Conservation (phyloP, 441 rosid species). For the Pelargonium australe region DNA sequence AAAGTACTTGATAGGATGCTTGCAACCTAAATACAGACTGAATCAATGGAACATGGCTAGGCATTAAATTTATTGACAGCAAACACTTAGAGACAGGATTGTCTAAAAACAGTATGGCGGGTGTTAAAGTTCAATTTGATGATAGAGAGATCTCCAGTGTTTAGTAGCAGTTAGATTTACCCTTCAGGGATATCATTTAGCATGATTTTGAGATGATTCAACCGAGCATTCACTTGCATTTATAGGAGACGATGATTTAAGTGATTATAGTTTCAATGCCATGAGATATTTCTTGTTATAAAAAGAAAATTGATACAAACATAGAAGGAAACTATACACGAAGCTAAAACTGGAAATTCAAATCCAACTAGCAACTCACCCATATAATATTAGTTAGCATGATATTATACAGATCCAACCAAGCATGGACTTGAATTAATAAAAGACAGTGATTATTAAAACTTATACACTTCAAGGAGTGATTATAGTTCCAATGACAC, state of each 20-base stretch:
- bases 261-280: no score
- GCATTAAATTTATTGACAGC: background rate
- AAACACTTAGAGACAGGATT: background rate
- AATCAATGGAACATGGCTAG: background rate
- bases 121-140: background rate
- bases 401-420: background rate
- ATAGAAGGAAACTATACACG: background rate
- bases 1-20: background rate
- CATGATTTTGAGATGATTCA: background rate
- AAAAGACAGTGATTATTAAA: no score
- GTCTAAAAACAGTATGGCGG: background rate
- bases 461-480: no score
- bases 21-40: background rate
- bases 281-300: no score
- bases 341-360: background rate
- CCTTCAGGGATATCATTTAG: background rate
- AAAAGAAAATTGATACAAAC: background rate
- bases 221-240: no score
- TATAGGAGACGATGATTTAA: no score
- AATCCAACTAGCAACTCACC: conserved; percentile 4
- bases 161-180: background rate
- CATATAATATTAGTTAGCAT: background rate
- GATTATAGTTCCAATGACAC: no score
- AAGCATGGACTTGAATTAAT: no score
- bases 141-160: background rate